Percentiles rank a stretch among this genome's conserved stretches.
These are phyloP conservation scores for Tetratostichococcus sp. DNA, from an alignment of 139 green algal genomes.

Conservation along the genomic window DNA sequence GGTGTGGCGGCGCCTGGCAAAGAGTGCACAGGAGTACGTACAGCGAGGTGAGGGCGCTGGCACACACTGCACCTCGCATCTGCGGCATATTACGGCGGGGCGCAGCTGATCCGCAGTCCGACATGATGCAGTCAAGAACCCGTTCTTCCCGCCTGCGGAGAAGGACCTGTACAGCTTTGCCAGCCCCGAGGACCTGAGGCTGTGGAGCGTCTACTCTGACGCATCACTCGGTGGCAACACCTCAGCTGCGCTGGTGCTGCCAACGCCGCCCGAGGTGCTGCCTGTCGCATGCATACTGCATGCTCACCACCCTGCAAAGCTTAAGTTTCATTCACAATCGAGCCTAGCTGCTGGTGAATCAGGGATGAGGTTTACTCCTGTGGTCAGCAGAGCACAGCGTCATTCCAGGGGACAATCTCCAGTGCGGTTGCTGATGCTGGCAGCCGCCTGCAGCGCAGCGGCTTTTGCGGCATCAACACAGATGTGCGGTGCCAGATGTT, in stretches of 20 bases:
- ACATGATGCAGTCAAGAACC: slow-evolving; percentile 15
- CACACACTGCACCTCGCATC: no score
- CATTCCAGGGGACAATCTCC: slow-evolving; percentile 25
- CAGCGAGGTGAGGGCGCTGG: not conserved
- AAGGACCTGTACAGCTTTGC: slow-evolving; percentile 30
- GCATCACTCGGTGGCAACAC: slow-evolving; percentile 29
- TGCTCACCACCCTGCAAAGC: no score
- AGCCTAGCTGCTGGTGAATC: no score
- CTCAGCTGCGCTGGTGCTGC: slow-evolving; percentile 23
- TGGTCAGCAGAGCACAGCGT: slow-evolving; percentile 23
- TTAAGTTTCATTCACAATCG: no score
- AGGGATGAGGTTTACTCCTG: no score
- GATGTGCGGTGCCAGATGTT: no score
- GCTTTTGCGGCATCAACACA: slow-evolving; percentile 42
- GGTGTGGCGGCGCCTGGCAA: not conserved
- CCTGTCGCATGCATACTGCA: no score
- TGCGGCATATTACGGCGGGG: no score
- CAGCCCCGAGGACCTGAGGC: slow-evolving; percentile 21
- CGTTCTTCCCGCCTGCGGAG: slow-evolving; percentile 5
- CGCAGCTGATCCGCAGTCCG: no score
- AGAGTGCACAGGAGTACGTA: not conserved
- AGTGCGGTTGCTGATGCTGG: slow-evolving; percentile 16
- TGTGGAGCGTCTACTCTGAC: slow-evolving; percentile 38
- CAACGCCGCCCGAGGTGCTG: no score
- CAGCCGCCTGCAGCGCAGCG: slow-evolving; percentile 34